phyloP scores from a whole-genome alignment of 2,329 filamentous ascomycete genomes.

The Talaromyces marneffei region DNA sequence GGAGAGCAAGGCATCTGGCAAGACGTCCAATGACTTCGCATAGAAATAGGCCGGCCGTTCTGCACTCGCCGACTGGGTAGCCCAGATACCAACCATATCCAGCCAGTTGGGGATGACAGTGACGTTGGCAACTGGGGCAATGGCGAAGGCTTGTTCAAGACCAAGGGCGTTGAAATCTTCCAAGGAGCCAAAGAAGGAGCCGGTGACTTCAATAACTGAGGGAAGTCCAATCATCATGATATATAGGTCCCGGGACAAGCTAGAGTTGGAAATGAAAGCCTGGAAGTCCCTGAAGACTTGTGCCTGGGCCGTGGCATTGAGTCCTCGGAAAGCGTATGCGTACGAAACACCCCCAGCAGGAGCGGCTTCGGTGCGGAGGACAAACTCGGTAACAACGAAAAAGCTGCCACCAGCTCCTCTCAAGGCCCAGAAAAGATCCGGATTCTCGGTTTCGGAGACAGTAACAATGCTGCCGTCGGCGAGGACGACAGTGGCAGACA shows the following conservation, averaged over 20 bases:
- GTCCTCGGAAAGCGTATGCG: conserved; percentile 51
- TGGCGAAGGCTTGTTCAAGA: conserved; percentile 23
- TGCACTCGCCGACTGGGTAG: conserved; percentile 23
- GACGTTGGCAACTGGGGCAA: conserved; percentile 16
- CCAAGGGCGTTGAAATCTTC: conserved; percentile 47
- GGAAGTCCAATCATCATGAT: conserved; percentile 52
- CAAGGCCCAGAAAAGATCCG: conserved; percentile 31
- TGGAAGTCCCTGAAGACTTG: conserved; percentile 56
- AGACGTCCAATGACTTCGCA: conserved; percentile 53
- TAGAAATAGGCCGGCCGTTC: conserved; percentile 48
- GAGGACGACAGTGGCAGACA: conserved; percentile 45
- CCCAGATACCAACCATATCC: conserved; percentile 21
- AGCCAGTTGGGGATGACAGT: conserved; percentile 25
- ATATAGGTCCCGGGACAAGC: conserved; percentile 55
- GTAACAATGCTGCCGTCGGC: conserved; percentile 31
- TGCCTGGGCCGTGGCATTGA: conserved; percentile 44
- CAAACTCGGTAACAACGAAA: conserved; percentile 35
- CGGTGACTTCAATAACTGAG: conserved; percentile 53
- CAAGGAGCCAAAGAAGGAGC: conserved; percentile 56
- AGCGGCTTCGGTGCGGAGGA: conserved; percentile 30
- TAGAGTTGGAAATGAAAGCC: conserved; percentile 48
- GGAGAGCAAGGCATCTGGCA: conserved; percentile 44
- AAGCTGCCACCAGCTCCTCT: conserved; percentile 34
- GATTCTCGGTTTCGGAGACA: conserved; percentile 24
- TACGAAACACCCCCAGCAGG: conserved; percentile 52